Percentiles rank a stretch among this genome's conserved stretches.
Evolutionary conservation across 495 filamentous ascomycete genomes (phyloP).

Genomic region (Neurospora sp.): DNA sequence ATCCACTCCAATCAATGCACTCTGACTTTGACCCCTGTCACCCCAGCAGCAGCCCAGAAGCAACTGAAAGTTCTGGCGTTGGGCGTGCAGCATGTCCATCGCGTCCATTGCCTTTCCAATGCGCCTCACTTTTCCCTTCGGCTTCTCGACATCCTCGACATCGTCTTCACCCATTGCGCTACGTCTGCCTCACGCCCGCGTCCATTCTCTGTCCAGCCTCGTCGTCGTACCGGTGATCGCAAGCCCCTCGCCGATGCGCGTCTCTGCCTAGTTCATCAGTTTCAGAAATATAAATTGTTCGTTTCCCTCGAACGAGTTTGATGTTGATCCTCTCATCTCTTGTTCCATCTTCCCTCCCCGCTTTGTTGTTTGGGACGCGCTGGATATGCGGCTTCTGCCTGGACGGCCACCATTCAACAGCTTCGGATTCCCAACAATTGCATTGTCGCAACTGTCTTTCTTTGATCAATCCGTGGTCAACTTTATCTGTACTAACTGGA

Average conservation of each 20-base stretch:
- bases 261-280: neutral
- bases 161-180: neutral
- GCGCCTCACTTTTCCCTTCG: constrained; percentile 11
- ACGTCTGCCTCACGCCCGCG: neutral
- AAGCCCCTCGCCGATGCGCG: neutral
- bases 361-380: neutral
- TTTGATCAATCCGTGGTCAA: constrained; percentile 8
- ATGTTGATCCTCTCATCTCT: neutral
- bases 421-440: constrained; percentile 10
- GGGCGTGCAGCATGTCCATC: neutral
- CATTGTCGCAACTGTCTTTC: constrained; percentile 6
- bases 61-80: neutral
- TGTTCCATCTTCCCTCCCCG: neutral
- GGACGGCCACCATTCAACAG: neutral
- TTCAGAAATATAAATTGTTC: neutral
- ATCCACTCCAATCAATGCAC: neutral
- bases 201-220: neutral
- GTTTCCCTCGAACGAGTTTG: neutral
- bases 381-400: neutral
- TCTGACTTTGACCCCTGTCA: neutral
- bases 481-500: constrained; percentile 20
- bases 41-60: neutral
- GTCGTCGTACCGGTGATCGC: neutral
- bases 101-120: neutral
- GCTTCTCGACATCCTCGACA: neutral